These are phyloP conservation scores for Penicillium sp. DNA, from an alignment of 2,329 filamentous ascomycete genomes.

Conservation along the genomic window DNA sequence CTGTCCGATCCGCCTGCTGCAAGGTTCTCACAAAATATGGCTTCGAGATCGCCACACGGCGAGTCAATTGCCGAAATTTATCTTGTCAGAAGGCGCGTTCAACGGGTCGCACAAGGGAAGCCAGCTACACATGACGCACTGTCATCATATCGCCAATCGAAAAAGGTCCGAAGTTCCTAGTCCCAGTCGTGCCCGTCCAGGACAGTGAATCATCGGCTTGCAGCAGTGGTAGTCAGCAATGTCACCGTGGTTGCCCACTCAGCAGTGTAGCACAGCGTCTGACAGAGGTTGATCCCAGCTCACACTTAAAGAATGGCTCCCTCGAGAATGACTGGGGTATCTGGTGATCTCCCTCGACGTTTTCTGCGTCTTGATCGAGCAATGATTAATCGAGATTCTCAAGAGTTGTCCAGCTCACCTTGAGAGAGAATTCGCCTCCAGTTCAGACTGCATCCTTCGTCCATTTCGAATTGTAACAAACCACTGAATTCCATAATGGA, in stretches of 20 bases:
- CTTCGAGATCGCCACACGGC: neutral
- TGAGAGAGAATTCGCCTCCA: neutral
- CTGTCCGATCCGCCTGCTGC: too few relatives aligned
- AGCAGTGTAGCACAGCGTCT: neutral
- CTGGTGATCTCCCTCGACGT: neutral
- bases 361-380: neutral
- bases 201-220: neutral
- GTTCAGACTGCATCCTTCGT: neutral
- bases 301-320: neutral
- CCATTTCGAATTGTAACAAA: neutral
- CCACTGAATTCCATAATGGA: constrained; percentile 4
- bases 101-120: neutral
- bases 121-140: neutral
- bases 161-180: neutral
- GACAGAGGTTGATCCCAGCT: neutral
- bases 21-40: too few relatives aligned
- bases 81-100: neutral
- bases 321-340: neutral
- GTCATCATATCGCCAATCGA: neutral
- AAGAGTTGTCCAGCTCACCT: neutral
- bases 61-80: neutral
- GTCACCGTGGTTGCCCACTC: neutral
- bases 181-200: neutral
- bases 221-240: constrained; percentile 16
- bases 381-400: neutral